Conservation (phyloP, 2,329 filamentous ascomycete species). For the Hypoxylon sp. region DNA sequence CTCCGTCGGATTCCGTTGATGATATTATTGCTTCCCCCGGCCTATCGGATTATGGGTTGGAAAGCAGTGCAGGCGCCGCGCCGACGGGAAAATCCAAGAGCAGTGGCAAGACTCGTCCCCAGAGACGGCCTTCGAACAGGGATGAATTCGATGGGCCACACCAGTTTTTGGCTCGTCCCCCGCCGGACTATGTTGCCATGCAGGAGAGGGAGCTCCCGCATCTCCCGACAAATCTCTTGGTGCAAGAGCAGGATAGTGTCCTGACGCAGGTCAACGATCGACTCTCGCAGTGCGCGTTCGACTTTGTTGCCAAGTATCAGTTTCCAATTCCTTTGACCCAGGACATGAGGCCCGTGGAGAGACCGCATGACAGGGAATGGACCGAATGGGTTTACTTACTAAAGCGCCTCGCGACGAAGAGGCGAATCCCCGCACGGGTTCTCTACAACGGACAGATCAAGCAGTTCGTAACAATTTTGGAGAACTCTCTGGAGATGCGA, state of each 20-base stretch:
- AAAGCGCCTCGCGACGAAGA: constrained; percentile 86
- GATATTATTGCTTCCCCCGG: constrained; percentile 69
- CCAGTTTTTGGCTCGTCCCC: constrained; percentile 80
- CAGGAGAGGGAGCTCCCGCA: constrained; percentile 85
- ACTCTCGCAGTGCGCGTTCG: constrained; percentile 85
- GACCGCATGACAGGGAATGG: constrained; percentile 70
- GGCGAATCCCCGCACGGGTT: constrained; percentile 84
- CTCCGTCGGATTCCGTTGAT: constrained; percentile 68
- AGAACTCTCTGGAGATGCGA: constrained; percentile 89
- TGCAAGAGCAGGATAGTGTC: constrained; percentile 87
- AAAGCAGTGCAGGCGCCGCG: constrained; percentile 57
- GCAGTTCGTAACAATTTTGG: constrained; percentile 87
- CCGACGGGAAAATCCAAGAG: constrained; percentile 60
- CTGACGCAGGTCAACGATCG: constrained; percentile 85
- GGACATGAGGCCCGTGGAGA: constrained; percentile 75
- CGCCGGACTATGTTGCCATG: constrained; percentile 76
- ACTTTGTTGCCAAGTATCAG: constrained; percentile 91
- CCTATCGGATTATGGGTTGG: constrained; percentile 70
- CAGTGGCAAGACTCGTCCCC: constrained; percentile 63
- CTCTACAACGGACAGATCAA: constrained; percentile 93
- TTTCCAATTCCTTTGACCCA: constrained; percentile 87
- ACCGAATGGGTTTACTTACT: constrained; percentile 92
- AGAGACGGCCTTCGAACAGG: constrained; percentile 80
- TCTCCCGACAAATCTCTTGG: constrained; percentile 83
- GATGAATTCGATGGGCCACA: constrained; percentile 92